Evolutionary conservation across 2,329 filamentous ascomycete species (phyloP), one percentile per base, ranked within the genome.

Genomic region (Fusarium udum): DNA sequence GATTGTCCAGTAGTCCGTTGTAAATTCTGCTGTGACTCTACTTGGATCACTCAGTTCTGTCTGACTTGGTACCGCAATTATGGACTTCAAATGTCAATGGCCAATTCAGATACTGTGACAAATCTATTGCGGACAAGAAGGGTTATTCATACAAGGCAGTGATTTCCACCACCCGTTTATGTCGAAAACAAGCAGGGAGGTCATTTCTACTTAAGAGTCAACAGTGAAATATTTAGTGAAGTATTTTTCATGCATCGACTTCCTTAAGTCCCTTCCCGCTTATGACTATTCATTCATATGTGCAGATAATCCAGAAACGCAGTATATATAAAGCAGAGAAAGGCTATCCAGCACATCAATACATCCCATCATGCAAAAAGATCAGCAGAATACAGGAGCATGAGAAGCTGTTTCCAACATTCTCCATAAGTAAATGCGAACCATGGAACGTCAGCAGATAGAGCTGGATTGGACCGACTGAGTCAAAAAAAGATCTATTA

Each of bases 311-410:
- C 71, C 61, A 53, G 55, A 48, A 52, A 42, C 43, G 24, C 63
- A 64, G 49, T 64, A 62, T 59, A 74, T 53, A 63, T 65, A 64
- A 57, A 52, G 60, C 67, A 64, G 48, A 59, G 40, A 51, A 55
- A 58, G 63, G 65, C 59, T 58, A 4, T 62, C 71, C 22, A 43
- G 39, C 57, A 67, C 63, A 66, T 51, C 48, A 24, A 48, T 61
- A 73, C 64, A 70, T 65, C 74, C 53, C n/a, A 71, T 72, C 61
- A 70, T 68, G 69, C 61, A 73, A 55, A 53, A 59, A 55, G 64
- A 48, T 52, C 48, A 67, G 45, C 42, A 42, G 36, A 53, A 66
- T 67, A 65, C 68, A 51, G 49, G 58, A 62, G 64, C 49, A 58
- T 62, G 55, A 57, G 34, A 51, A 43, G 31, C 45, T 32, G 34